Conservation (phyloP, 2,329 filamentous ascomycete genomes). For the Microthyrium microscopicum region DNA sequence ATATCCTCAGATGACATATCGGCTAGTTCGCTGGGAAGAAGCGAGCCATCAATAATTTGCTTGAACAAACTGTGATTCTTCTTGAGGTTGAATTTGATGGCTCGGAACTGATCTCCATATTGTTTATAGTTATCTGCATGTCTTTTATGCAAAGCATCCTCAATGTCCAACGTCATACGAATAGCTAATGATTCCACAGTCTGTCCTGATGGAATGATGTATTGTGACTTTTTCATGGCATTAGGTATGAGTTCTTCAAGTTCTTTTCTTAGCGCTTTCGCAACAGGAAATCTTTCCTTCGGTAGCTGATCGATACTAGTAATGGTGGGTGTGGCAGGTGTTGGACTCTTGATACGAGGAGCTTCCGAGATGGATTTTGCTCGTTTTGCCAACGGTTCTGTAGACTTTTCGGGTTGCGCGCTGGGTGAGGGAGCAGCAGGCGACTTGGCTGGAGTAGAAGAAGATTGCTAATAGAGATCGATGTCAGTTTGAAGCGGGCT, state of each 20-base stretch:
- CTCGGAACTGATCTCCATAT: constrained; percentile 50
- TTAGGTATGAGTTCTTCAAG: constrained; percentile 49
- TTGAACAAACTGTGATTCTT: constrained; percentile 65
- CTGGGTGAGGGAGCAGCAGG: constrained; percentile 3
- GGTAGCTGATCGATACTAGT: constrained; percentile 34
- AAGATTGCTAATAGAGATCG: not conserved
- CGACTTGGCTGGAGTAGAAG: constrained; percentile 1
- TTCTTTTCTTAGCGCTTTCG: constrained; percentile 53
- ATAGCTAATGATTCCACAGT: constrained; percentile 49
- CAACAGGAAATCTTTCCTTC: constrained; percentile 50
- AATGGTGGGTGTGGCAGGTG: constrained; percentile 6
- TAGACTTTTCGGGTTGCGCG: not conserved
- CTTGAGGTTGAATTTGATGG: constrained; percentile 75
- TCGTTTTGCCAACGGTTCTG: constrained; percentile 16
- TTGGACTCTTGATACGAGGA: constrained; percentile 3
- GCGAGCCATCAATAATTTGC: constrained; percentile 53
- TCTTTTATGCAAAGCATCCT: constrained; percentile 38
- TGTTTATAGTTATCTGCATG: constrained; percentile 25
- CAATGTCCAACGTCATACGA: constrained; percentile 60
- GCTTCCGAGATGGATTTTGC: constrained; percentile 17
- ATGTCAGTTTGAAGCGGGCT: not conserved
- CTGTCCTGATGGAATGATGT: constrained; percentile 45
- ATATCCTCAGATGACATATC: constrained; percentile 82
- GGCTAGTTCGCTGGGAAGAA: constrained; percentile 63
- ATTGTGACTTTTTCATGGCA: constrained; percentile 49